Conservation (phyloP, 2,329 filamentous ascomycete species). For the Claviceps sp. region DNA sequence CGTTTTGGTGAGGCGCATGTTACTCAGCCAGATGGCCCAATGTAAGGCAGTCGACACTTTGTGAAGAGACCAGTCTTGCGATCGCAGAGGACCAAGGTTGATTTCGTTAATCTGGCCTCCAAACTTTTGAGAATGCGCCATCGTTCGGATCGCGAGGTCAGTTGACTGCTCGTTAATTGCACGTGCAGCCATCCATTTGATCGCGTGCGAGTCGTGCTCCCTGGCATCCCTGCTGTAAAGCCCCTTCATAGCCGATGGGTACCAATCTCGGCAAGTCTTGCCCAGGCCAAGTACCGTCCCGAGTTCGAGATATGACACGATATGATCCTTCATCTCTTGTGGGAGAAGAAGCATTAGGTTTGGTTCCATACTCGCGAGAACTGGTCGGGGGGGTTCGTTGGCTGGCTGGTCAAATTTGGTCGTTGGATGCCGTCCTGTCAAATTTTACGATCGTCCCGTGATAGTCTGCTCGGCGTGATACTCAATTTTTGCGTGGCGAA, state of each 20-base stretch:
- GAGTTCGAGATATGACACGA: background rate
- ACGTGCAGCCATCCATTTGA: conserved; percentile 1
- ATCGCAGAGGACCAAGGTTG: no score
- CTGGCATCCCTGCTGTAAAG: conserved; percentile 1
- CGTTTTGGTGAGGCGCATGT: background rate
- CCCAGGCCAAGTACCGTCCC: background rate
- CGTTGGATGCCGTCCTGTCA: no score
- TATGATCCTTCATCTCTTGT: background rate
- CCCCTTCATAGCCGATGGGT: background rate
- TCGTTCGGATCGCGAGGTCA: background rate
- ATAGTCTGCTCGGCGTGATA: no score
- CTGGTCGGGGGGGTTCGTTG: no score
- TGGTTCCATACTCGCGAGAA: no score
- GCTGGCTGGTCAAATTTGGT: no score
- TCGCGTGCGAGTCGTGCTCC: background rate
- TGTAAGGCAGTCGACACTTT: conserved; percentile 1
- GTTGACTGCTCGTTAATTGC: background rate
- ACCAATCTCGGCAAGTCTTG: background rate
- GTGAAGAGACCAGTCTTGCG: background rate
- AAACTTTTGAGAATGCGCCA: background rate
- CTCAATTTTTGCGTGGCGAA: no score
- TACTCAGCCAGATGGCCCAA: background rate
- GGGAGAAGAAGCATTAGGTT: background rate
- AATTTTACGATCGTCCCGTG: no score
- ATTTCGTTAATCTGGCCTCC: conserved; percentile 1